A percentile compares a stretch with the other conserved stretches of the same genome.
These are phyloP conservation scores for Abrus precatorius DNA, from an alignment of 306 rosid genomes.

Conservation along the genomic window DNA sequence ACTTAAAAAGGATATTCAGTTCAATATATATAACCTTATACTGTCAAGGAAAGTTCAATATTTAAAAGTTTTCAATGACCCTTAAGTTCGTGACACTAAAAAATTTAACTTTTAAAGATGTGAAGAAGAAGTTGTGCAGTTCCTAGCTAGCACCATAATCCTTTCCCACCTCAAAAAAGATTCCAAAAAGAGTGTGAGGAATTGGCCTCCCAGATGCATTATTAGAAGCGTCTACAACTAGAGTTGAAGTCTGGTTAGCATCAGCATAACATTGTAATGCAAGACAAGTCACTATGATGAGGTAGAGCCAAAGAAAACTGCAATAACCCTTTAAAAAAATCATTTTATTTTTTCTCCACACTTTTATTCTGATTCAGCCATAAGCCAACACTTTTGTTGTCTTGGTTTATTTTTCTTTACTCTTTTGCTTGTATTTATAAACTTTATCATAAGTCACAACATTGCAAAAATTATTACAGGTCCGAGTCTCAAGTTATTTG, in stretches of 20 bases:
- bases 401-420: not conserved
- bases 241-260: constrained; percentile 50
- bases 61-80: not conserved
- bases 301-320: constrained; percentile 51
- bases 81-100: not conserved
- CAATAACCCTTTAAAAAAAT: constrained; percentile 48
- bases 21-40: not conserved
- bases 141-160: not conserved
- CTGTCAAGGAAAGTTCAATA: not conserved
- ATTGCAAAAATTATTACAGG: constrained; percentile 23
- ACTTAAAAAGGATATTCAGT: not conserved
- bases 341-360: constrained; percentile 54
- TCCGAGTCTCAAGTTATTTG: constrained; percentile 35
- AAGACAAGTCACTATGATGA: constrained; percentile 46
- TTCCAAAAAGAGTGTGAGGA: constrained; percentile 72
- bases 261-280: constrained; percentile 56
- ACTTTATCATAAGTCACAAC: not conserved
- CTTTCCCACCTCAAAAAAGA: constrained; percentile 75
- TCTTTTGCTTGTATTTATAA: constrained; percentile 13
- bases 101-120: not conserved
- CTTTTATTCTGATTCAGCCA: constrained; percentile 21
- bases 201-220: constrained; percentile 58
- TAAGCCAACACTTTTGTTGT: not conserved
- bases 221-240: constrained; percentile 70
- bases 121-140: not conserved